Percentiles rank a stretch among this genome's conserved stretches.
These are phyloP conservation scores for Teratosphaeria gauchensis DNA, from an alignment of 2,329 filamentous ascomycete species.

Conservation along the genomic window DNA sequence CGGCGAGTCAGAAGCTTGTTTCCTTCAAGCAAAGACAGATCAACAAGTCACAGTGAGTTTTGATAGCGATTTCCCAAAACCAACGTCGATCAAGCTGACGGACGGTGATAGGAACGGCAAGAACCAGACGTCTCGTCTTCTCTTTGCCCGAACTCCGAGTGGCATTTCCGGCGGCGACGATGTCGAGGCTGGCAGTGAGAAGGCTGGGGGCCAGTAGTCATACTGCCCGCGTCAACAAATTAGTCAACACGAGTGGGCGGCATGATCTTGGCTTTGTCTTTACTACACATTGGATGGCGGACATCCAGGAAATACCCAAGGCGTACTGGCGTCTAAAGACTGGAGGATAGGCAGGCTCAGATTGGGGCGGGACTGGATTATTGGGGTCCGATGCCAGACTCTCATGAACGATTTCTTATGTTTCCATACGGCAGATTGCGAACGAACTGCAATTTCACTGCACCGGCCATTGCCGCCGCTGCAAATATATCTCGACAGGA, in stretches of 20 bases:
- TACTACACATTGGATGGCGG: neutral
- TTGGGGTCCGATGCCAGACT: neutral
- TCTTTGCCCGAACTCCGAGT: constrained; percentile 7
- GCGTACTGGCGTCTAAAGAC: neutral
- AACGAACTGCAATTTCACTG: neutral
- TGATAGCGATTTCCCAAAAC: no score
- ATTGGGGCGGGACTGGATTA: neutral
- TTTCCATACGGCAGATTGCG: neutral
- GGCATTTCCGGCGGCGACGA: constrained; percentile 3
- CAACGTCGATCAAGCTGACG: neutral
- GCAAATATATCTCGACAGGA: neutral
- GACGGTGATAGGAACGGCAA: constrained; percentile 3
- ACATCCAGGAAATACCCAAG: neutral
- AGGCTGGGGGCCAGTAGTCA: neutral
- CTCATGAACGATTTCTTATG: neutral
- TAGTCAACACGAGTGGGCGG: neutral
- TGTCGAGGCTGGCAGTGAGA: neutral
- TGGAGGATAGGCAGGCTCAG: neutral
- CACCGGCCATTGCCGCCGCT: neutral
- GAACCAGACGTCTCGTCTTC: constrained; percentile 6
- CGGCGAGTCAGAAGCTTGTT: constrained; percentile 72
- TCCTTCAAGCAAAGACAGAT: constrained; percentile 73
- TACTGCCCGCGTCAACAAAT: neutral
- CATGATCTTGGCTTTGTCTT: neutral
- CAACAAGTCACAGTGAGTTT: constrained; percentile 46